Percentiles rank a stretch among this genome's conserved stretches.
Evolutionary conservation across 257 asterid genomes (phyloP).

Genomic region (Voacanga thouarsii): DNA sequence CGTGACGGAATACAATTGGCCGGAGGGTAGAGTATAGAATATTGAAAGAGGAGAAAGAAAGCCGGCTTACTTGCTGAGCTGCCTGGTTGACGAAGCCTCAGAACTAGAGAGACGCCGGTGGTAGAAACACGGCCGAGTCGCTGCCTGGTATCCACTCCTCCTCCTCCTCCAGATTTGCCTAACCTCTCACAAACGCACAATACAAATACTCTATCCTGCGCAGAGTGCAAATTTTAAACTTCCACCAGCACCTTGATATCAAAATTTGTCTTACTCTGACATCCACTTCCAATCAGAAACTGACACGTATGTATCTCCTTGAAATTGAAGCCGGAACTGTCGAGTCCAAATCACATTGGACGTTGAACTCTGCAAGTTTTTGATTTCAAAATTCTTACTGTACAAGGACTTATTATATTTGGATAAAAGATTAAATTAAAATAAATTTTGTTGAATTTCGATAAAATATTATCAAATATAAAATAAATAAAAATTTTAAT

Average conservation of each 20-base stretch:
- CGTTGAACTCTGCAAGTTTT: neutral
- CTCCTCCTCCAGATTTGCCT: neutral
- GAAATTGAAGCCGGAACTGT: neutral
- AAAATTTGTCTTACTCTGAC: neutral
- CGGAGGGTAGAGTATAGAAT: neutral
- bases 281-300: neutral
- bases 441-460: too few relatives aligned
- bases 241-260: constrained; percentile 1
- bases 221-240: neutral
- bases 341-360: neutral
- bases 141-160: neutral
- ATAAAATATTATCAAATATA: too few relatives aligned
- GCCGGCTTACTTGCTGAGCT: neutral
- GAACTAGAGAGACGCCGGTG: neutral
- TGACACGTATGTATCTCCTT: neutral
- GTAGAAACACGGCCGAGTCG: neutral
- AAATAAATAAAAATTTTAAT: too few relatives aligned
- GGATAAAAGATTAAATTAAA: too few relatives aligned
- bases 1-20: neutral
- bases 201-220: neutral
- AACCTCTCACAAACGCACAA: neutral
- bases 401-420: too few relatives aligned
- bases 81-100: neutral
- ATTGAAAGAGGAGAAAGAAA: neutral
- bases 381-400: neutral